A percentile compares a stretch with the other conserved stretches of the same genome.
phyloP scores from a whole-genome alignment of 345 rosid genomes.

The Viola odorata region DNA sequence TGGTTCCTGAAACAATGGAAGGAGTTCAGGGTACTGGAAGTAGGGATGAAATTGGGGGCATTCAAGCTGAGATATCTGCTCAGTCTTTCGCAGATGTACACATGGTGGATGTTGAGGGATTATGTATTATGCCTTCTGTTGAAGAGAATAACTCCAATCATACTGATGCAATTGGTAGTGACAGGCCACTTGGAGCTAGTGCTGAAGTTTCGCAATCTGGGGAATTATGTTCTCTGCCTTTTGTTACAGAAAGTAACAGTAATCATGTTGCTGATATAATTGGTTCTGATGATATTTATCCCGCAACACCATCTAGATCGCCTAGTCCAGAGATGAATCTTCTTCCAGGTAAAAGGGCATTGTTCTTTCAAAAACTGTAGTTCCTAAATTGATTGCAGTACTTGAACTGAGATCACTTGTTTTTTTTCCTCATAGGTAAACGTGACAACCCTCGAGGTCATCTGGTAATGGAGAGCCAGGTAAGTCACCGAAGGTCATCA shows the following conservation, averaged over 20 bases:
- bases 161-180: slow-evolving; percentile 15
- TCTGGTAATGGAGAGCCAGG: slow-evolving; percentile 25
- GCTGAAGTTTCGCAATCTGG: no score
- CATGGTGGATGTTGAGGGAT: slow-evolving; percentile 7
- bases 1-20: slow-evolving; percentile 12
- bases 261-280: no score
- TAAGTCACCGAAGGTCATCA: slow-evolving; percentile 15
- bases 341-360: slow-evolving; percentile 37
- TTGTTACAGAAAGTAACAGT: no score
- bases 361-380: not conserved
- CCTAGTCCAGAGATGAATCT: slow-evolving; percentile 21
- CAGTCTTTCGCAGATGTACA: slow-evolving; percentile 10
- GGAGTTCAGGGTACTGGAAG: slow-evolving; percentile 11
- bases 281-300: not conserved
- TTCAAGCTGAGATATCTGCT: slow-evolving; percentile 20
- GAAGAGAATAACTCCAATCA: slow-evolving; percentile 16
- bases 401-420: not conserved
- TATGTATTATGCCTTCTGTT: slow-evolving; percentile 8
- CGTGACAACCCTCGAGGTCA: slow-evolving; percentile 6
- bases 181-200: slow-evolving; percentile 10
- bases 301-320: slow-evolving; percentile 24
- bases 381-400: not conserved
- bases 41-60: slow-evolving; percentile 7
- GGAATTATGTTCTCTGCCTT: no score
- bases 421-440: no score